Evolutionary conservation across 2,329 filamentous ascomycete genomes (phyloP).

Genomic region (Cladosporium cucumerinum): DNA sequence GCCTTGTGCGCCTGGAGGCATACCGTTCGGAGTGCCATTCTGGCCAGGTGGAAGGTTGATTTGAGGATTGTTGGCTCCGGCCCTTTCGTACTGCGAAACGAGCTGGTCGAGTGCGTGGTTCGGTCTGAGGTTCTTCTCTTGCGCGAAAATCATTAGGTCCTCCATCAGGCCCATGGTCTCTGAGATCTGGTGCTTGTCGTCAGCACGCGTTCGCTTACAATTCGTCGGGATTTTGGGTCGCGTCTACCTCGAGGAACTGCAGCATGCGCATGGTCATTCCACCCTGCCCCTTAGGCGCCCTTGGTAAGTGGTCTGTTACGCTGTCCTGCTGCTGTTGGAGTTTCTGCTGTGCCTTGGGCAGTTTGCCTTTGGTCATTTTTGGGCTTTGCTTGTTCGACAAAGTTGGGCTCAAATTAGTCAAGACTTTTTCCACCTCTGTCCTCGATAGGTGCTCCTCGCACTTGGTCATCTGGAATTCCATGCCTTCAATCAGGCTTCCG

Average conservation of each 20-base stretch:
- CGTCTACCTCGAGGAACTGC: constrained; percentile 59
- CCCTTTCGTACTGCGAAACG: constrained; percentile 41
- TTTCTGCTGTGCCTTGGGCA: constrained; percentile 35
- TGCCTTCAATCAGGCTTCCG: constrained; percentile 67
- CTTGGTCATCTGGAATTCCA: constrained; percentile 73
- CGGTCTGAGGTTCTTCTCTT: constrained; percentile 52
- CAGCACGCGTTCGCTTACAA: constrained; percentile 12
- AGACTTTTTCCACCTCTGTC: constrained; percentile 50
- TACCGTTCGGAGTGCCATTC: constrained; percentile 33
- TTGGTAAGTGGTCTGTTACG: constrained; percentile 45
- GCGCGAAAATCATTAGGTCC: constrained; percentile 56
- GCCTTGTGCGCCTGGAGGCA: constrained; percentile 21
- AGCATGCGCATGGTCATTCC: constrained; percentile 57
- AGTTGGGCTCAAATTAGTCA: constrained; percentile 49
- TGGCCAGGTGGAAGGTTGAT: constrained; percentile 41
- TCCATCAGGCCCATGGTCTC: constrained; percentile 65
- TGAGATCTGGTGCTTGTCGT: constrained; percentile 48
- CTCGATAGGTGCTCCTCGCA: constrained; percentile 84
- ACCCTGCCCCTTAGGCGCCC: constrained; percentile 47
- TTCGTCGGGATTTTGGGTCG: constrained; percentile 5
- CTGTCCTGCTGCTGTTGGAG: constrained; percentile 43
- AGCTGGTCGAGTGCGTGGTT: constrained; percentile 54
- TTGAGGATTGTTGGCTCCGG: constrained; percentile 37
- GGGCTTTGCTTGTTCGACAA: constrained; percentile 44
- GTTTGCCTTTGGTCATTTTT: constrained; percentile 55